These are phyloP conservation scores for Melampsora occidentalis DNA, from an alignment of 1,284 basidiomycete species.

Conservation along the genomic window DNA sequence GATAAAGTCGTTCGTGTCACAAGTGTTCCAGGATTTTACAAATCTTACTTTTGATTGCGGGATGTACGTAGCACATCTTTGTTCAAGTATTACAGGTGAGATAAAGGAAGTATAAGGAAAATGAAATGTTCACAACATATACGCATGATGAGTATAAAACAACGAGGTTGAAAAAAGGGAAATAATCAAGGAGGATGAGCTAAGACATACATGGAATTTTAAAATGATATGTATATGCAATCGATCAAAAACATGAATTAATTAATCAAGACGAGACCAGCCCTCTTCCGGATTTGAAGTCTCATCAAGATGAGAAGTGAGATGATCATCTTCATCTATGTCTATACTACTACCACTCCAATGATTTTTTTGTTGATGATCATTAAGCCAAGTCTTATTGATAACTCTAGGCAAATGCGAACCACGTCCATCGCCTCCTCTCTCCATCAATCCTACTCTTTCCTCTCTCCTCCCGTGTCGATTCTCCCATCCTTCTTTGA, in stretches of 20 bases:
- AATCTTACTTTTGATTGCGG: too few species aligned
- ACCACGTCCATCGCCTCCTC: neutral
- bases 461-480: constrained; percentile 22
- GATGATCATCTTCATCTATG: neutral
- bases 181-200: too few species aligned
- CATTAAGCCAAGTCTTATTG: neutral
- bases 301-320: neutral
- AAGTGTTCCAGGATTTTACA: too few species aligned
- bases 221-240: too few species aligned
- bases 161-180: too few species aligned
- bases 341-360: neutral
- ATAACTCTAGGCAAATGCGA: neutral
- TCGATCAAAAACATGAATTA: neutral
- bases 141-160: too few species aligned
- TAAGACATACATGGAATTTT: too few species aligned
- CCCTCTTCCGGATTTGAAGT: neutral
- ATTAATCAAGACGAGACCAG: constrained; percentile 7
- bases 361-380: neutral
- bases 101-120: too few species aligned
- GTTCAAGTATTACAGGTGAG: too few species aligned
- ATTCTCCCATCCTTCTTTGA: constrained; percentile 19
- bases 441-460: neutral
- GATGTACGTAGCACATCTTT: too few species aligned
- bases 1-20: too few species aligned
- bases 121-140: too few species aligned